Percentiles rank a stretch among this genome's conserved stretches.
These are phyloP conservation scores for Meyerozyma smithsonii DNA, from an alignment of 1,139 yeast species.

Conservation along the genomic window DNA sequence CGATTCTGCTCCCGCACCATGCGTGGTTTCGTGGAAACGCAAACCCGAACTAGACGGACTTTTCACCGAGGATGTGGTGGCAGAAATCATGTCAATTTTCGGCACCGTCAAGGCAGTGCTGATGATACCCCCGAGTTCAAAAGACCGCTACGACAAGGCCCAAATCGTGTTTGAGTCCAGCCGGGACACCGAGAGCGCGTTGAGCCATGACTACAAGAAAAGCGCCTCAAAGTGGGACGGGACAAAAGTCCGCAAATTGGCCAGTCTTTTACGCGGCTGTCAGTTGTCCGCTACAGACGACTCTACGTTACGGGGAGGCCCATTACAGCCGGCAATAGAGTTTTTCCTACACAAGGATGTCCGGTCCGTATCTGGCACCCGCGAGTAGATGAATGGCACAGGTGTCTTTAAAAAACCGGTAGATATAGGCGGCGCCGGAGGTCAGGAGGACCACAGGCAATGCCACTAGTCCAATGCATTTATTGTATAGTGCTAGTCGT, in stretches of 20 bases:
- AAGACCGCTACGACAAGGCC: constrained; percentile 36
- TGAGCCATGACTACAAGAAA: constrained; percentile 34
- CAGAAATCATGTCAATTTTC: constrained; percentile 42
- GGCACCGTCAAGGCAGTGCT: constrained; percentile 28
- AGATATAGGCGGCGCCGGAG: constrained; percentile 1
- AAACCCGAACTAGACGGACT: constrained; percentile 29
- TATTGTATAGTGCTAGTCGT: constrained; percentile 27
- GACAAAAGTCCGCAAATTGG: constrained; percentile 38
- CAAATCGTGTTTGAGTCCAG: constrained; percentile 23
- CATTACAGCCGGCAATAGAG: constrained; percentile 3
- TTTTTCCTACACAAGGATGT: constrained; percentile 14
- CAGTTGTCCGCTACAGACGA: not conserved
- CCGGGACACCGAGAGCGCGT: constrained; percentile 29
- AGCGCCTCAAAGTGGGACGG: constrained; percentile 47
- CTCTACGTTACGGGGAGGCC: not conserved
- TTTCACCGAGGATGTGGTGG: constrained; percentile 28
- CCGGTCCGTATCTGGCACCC: constrained; percentile 35
- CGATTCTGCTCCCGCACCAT: too few species aligned
- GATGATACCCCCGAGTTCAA: constrained; percentile 11
- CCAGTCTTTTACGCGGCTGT: constrained; percentile 43
- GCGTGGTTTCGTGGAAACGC: constrained; percentile 40
- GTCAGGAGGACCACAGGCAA: too few species aligned
- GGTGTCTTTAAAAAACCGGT: constrained; percentile 1
- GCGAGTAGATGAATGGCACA: constrained; percentile 4
- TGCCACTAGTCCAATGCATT: not conserved